Base-by-base conservation (phyloP, 495 filamentous ascomycete species). In the Penicillium lividum region DNA sequence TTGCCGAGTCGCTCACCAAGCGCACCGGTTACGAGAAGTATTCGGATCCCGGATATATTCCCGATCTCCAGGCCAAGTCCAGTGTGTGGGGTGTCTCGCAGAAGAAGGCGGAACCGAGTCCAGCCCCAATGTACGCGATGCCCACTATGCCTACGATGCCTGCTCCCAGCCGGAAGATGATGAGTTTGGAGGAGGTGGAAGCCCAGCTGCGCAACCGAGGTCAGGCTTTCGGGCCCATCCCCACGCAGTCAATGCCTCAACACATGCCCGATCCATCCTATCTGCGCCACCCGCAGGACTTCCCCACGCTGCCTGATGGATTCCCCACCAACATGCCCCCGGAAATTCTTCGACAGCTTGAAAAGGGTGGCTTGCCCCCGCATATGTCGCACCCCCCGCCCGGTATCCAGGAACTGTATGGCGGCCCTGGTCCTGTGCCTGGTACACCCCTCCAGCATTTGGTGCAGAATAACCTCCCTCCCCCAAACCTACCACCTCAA, bases 151-250 rank as follows among this genome's bases (percentile, higher is more conserved):
- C 47, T 16, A 33, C 57, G 15, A 51, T 42, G 58, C 59, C 57
- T 7, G 59, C 34, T 25, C 43, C 44, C 42, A 59, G 25, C 30
- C 65, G 59, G 67, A 97, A 92, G 76, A 89, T 98, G 80, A 85
- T 99, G 88, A 97, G 91, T 64, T 67, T 99, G 57, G 94, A 98
- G 68, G 94, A 98, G 73, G 94, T 99, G 15, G 94, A 99, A 76
- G 95, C 94, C 34, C 86, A 92, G 63, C 89, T 99, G 80, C 85
- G 91, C 38, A 80, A 84, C 11, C 89, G 91, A 64, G 72, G 80
- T 18, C 84, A 85, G 62, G 80, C 77, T 54, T 25, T 55, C 22
- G 72, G 67, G 25, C 59, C 64, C 22, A 55, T 66, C 46, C 76
- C 77, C 18, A 67, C 66, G 66, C 75, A 78, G 45, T 71, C 72